Base-by-base conservation (phyloP, 2,329 filamentous ascomycete genomes). In the Colletotrichum musicola region DNA sequence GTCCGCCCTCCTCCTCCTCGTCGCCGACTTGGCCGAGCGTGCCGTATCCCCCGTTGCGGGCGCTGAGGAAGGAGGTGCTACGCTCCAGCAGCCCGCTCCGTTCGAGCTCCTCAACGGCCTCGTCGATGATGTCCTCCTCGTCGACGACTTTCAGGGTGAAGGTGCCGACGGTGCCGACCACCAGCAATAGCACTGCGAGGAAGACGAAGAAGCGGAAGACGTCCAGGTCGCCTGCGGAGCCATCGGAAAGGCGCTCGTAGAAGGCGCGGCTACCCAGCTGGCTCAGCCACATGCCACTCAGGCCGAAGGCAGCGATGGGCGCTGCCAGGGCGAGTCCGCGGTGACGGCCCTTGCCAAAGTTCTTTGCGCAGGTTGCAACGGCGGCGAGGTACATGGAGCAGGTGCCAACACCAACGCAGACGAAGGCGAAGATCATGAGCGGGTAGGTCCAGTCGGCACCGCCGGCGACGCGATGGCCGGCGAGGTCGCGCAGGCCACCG, bases 291-390 rank as follows among this genome's bases (percentile, higher is more conserved):
- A 99, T 95, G 55, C 95, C 94, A 76, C 95, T 97, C 64, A 99
- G 80, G 0, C 96, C 96, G 77, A 98, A 97, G 6, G 93, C 92
- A 0, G 96, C 94, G 77, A 98, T 98, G 1, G 96, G 96, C 68
- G 93, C 86, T 1, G 95, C 95, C 63, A 99, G 85, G 69, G 97
- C 95, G 58, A 99, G 82, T 0, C 96, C 96, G 75, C 95, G 92
- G 75, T 97, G 91, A 75, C 91, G 93, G 4, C 94, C 94, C 69
- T 92, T 90, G 56, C 95, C 95, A 81, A 98, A 99, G 81, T 98
- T 99, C 89, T 99, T 99, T 42, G 96, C 96, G 76, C 94, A 97
- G 0, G 95, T 97, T 6, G 95, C 95, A n/a, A 99, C 92, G 2
- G 94, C 92, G 58, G 91, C 88, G 64, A 98, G 85, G 79, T 98